phyloP scores from a whole-genome alignment of 2,329 filamentous ascomycete species.

The Cercospora sp. region DNA sequence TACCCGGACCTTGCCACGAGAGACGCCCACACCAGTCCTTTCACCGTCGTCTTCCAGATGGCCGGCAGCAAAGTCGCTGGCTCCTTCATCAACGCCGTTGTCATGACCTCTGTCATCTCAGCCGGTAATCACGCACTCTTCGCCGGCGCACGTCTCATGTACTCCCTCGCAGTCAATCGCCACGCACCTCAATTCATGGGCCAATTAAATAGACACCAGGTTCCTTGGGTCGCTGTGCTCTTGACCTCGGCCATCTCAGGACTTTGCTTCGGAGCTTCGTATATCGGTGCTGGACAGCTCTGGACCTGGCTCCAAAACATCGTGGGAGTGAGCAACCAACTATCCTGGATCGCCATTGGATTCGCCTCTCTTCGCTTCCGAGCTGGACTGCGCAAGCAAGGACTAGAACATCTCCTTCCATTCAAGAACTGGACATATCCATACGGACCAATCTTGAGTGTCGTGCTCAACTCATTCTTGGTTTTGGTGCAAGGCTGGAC shows the following conservation, averaged over 20 bases:
- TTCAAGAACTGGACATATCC: conserved; percentile 70
- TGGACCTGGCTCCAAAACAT: conserved; percentile 69
- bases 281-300: conserved; percentile 63
- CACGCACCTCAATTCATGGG: conserved; percentile 60
- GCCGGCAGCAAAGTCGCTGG: conserved; percentile 57
- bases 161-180: conserved; percentile 55
- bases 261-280: conserved; percentile 63
- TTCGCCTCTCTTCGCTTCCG: conserved; percentile 67
- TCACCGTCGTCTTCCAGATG: conserved; percentile 63
- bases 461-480: conserved; percentile 60
- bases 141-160: conserved; percentile 58
- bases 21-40: conserved; percentile 47
- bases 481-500: conserved; percentile 65
- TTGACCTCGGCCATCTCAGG: conserved; percentile 45
- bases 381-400: conserved; percentile 56
- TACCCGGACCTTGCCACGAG: conserved; percentile 49
- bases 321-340: conserved; percentile 66
- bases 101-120: conserved; percentile 60
- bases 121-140: conserved; percentile 62
- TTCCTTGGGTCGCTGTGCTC: conserved; percentile 55
- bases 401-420: conserved; percentile 61
- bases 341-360: conserved; percentile 66
- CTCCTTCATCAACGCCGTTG: conserved; percentile 62
- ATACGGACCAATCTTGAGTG: conserved; percentile 57
- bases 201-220: conserved; percentile 48